Evolutionary conservation across 441 rosid species (phyloP), one percentile per base, ranked within the genome.

Genomic region (Aleurites moluccanus): DNA sequence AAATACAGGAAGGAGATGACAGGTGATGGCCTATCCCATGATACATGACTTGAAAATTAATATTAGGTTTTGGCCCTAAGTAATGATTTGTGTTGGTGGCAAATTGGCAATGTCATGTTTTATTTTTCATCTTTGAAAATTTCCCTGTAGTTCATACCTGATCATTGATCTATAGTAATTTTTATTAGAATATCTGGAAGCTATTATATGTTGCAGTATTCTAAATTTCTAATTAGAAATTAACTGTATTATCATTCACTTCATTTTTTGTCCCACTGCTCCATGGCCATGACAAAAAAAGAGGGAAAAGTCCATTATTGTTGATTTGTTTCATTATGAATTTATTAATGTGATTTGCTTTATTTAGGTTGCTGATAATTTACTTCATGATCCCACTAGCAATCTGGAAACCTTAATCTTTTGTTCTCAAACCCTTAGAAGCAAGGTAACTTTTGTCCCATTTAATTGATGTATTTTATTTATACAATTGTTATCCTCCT

Each of bases 341-440:
- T 72, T 56, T 47, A 66, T 70, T 23, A 62, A 42, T 68, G 62
- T 59, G 9, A n/a, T 61, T 72, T 80, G 45, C 74, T 74, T 75
- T 53, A 25, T 66, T 65, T 59, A 96, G 99, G 98, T 96, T 76
- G 98, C 98, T 83, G 99, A 96, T 87, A 96, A 96, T 83, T 87
- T 96, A 85, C 98, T 96, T 73, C 99, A 96, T 60, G 99, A 96
- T 84, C 85, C 96, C 69, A 85, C 94, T 3, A 96, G 98, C 92
- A 96, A 96, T 88, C 74, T 88, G 80, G 98, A 96, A 82, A 96
- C 99, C 60, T 86, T 91, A 76, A 94, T 96, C 80, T 96, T 96
- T 82, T 96, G 98, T 79, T 96, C 99, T 60, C 99, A 96, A 82
- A 96, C 99, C 21, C 99, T 96, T 75, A 83, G 99, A 86, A 91